Base-by-base conservation (phyloP, 345 rosid species). In the Euphorbia lathyris region DNA sequence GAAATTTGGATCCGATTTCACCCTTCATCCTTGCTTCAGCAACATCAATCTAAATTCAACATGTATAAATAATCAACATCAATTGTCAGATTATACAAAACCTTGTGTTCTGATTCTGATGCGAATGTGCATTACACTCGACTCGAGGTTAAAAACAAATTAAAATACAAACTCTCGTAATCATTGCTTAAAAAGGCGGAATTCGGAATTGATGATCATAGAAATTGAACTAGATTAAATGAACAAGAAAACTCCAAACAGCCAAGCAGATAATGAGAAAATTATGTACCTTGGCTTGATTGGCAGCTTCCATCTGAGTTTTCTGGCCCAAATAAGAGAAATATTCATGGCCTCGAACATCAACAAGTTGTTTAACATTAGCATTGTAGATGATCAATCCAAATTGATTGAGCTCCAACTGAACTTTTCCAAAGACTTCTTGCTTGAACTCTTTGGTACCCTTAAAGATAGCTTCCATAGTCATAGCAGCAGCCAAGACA, bases 301-400 rank as follows among this genome's bases (percentile, higher is more conserved):
- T 72, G 12, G 70, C 76, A 58, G 71, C 71, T 32, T 73, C 76
- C 65, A 45, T 65, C 51, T 73, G 76, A 32, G 66, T 66, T 48
- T 66, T 64, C 38, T 73, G 71, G 0, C 76, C 76, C 58, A 73
- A 38, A 22, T 73, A 73, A 65, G 76, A 65, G 27, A 73, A 73
- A 23, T 73, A 73, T 58, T 73, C 76, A 23, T 65, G 71, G 19
- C 71, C 76, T 9, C 12, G 65, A 19, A 73, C 76, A 47, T 73
- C 76, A 32, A 65, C 66, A 27, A 73, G 76, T 45, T 73, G 71
- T 45, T 74, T 74, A 7, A 74, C 67, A n/a, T 74, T 66, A 25
- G 72, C 77, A 38, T 66, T 59, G 16, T 74, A 67, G 17, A 73
- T 66, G 12, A 48, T n/a, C 51, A 73, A 38, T 7, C 77, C 77